These are phyloP conservation scores for Cladosporium sp. DNA, from an alignment of 2,329 filamentous ascomycete species.

Conservation along the genomic window DNA sequence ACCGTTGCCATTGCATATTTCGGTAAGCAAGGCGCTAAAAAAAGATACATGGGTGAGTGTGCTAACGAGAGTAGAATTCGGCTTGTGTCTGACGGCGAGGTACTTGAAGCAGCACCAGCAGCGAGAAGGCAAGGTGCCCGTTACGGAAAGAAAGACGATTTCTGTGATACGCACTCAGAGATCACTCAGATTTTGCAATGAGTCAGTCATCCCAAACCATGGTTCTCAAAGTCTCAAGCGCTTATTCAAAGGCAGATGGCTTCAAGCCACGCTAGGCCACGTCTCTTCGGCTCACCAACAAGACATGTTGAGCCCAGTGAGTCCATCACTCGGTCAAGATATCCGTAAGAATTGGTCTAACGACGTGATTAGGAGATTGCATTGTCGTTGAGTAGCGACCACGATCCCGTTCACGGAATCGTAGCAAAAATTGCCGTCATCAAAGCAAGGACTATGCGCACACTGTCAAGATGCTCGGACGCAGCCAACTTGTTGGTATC, in stretches of 20 bases:
- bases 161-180: not conserved
- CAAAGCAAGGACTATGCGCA: constrained; percentile 3
- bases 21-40: not conserved
- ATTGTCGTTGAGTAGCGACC: not conserved
- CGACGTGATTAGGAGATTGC: too few relatives aligned
- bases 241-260: not conserved
- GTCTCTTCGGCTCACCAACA: not conserved
- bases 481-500: not conserved
- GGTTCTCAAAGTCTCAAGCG: not conserved
- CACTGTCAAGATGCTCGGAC: not conserved
- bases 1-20: not conserved
- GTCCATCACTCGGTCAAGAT: too few relatives aligned
- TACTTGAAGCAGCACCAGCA: not conserved
- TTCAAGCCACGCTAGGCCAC: constrained; percentile 4
- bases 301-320: too few relatives aligned
- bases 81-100: not conserved
- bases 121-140: too few relatives aligned
- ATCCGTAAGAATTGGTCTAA: too few relatives aligned
- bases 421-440: not conserved
- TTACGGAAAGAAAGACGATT: too few relatives aligned
- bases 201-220: not conserved
- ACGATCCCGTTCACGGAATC: not conserved
- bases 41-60: not conserved
- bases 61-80: not conserved
- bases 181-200: not conserved